A percentile compares a stretch with the other conserved stretches of the same genome.
These are phyloP conservation scores for Hibiscus tridactylites DNA, from an alignment of 345 rosid species.

Conservation along the genomic window DNA sequence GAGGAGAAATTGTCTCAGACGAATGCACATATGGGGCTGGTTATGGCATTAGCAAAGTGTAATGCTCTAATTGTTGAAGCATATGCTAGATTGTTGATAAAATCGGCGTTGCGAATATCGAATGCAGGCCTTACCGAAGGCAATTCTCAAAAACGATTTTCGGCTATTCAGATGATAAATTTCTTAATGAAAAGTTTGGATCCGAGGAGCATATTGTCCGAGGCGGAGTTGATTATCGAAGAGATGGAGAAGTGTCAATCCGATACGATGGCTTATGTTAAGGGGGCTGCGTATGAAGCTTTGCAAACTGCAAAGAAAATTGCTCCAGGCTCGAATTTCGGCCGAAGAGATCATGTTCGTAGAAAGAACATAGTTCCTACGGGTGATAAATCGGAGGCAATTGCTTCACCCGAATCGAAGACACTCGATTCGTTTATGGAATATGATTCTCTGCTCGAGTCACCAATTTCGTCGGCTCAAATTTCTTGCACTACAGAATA, in stretches of 20 bases:
- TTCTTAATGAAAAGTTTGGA: conserved; percentile 80
- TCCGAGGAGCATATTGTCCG: conserved; percentile 61
- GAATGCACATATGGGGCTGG: conserved; percentile 63
- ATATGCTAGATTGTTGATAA: conserved; percentile 73
- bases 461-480: conserved; percentile 44
- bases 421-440: conserved; percentile 48
- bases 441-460: conserved; percentile 47
- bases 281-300: conserved; percentile 88
- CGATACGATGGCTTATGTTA: conserved; percentile 81
- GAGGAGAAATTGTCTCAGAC: conserved; percentile 67
- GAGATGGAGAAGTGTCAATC: conserved; percentile 82
- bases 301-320: conserved; percentile 68
- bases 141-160: conserved; percentile 69
- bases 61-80: conserved; percentile 86
- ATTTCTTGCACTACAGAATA: conserved; percentile 25
- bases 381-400: conserved; percentile 33
- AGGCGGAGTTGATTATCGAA: conserved; percentile 51
- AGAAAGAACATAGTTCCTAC: conserved; percentile 21
- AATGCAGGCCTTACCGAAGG: conserved; percentile 47
- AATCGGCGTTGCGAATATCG: conserved; percentile 50
- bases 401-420: conserved; percentile 74
- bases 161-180: conserved; percentile 84
- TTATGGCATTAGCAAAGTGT: conserved; percentile 79
- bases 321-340: conserved; percentile 41
- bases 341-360: conserved; percentile 23